Percentiles rank a stretch among this genome's conserved stretches.
These are phyloP conservation scores for Bonia amplexicaulis DNA, from an alignment of 176 grass and related monocot genomes.

Conservation along the genomic window DNA sequence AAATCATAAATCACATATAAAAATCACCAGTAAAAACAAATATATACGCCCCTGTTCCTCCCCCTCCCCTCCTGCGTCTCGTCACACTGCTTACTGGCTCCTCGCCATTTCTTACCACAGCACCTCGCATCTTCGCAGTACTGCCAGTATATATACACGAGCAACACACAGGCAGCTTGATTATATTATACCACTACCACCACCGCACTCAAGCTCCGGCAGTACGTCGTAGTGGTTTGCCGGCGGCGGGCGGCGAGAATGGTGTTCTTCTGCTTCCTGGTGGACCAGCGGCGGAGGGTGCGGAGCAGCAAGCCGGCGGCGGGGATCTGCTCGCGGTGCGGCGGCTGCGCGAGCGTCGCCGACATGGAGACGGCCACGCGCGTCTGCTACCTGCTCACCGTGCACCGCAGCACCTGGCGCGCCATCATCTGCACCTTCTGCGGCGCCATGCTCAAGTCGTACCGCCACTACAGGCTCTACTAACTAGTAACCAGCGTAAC, in stretches of 20 bases:
- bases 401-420: slow-evolving; percentile 77
- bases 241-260: background rate
- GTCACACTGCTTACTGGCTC: background rate
- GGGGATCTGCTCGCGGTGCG: slow-evolving; percentile 97
- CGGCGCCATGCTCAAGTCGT: slow-evolving; percentile 97
- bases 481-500: background rate
- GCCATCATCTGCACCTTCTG: slow-evolving; percentile 99
- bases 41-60: background rate
- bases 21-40: too few relatives aligned
- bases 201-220: background rate
- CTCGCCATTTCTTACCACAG: background rate
- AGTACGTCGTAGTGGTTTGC: background rate
- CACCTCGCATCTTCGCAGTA: background rate
- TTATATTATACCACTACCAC: background rate
- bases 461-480: slow-evolving; percentile 61
- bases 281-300: slow-evolving; percentile 84
- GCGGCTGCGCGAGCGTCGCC: slow-evolving; percentile 86
- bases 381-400: slow-evolving; percentile 83
- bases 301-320: slow-evolving; percentile 98
- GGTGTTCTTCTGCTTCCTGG: slow-evolving; percentile 95
- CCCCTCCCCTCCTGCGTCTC: background rate
- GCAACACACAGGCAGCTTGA: background rate
- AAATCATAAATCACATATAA: too few relatives aligned
- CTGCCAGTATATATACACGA: background rate
- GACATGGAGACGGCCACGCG: slow-evolving; percentile 96